These are phyloP conservation scores for Penicillium pancosmium DNA, from an alignment of 495 filamentous ascomycete genomes.

Conservation along the genomic window DNA sequence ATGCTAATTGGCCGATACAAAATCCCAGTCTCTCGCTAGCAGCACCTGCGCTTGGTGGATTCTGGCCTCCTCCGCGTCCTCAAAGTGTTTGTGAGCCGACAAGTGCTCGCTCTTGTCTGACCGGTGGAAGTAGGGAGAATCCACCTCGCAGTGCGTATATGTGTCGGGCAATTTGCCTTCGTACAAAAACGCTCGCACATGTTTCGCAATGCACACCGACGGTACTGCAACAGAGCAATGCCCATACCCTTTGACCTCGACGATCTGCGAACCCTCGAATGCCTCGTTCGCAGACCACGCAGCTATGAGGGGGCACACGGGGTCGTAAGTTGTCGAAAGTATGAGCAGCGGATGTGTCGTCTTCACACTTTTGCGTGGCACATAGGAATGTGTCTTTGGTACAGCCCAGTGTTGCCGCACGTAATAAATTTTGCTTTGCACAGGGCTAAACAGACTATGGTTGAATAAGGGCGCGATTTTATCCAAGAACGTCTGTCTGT, in stretches of 20 bases:
- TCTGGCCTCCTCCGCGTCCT: constrained; percentile 14
- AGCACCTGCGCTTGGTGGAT: constrained; percentile 17
- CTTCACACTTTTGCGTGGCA: constrained; percentile 31
- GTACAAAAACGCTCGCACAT: constrained; percentile 39
- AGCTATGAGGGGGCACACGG: constrained; percentile 45
- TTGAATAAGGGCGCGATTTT: constrained; percentile 14
- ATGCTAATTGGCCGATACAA: not conserved
- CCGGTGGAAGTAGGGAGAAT: constrained; percentile 34
- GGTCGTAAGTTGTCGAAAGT: constrained; percentile 47
- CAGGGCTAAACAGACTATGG: constrained; percentile 13
- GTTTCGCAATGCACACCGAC: constrained; percentile 38
- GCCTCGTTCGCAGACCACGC: constrained; percentile 39
- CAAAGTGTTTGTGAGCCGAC: constrained; percentile 12
- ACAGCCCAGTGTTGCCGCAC: constrained; percentile 41
- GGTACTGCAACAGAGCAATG: constrained; percentile 45
- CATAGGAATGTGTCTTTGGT: constrained; percentile 40
- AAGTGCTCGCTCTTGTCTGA: constrained; percentile 20
- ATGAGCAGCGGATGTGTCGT: constrained; percentile 45
- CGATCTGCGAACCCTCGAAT: constrained; percentile 40
- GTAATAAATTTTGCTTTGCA: constrained; percentile 31
- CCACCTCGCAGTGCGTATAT: constrained; percentile 35
- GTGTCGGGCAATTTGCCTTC: constrained; percentile 40
- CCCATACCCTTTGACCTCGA: constrained; percentile 48
- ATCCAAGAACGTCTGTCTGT: constrained; percentile 3
- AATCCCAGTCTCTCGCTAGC: constrained; percentile 13